phyloP scores from a whole-genome alignment of 768 basidiomycete species.

The Wakefieldia striispora region DNA sequence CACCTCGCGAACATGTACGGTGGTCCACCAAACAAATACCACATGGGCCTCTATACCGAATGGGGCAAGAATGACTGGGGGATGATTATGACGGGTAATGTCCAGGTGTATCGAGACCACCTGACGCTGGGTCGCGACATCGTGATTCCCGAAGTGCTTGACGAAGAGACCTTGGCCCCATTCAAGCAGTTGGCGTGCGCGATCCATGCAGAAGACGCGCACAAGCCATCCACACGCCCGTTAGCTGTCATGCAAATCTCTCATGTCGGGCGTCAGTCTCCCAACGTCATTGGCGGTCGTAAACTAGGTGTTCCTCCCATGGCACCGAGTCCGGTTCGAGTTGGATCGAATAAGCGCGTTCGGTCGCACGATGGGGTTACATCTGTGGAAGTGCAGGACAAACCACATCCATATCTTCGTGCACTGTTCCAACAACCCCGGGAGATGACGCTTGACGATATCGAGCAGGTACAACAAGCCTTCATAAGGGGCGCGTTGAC shows the following conservation, averaged over 20 bases:
- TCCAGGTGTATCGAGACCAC: constrained; percentile 64
- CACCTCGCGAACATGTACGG: constrained; percentile 65
- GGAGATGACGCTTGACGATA: constrained; percentile 57
- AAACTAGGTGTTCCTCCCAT: constrained; percentile 55
- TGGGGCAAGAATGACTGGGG: constrained; percentile 85
- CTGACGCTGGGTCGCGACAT: constrained; percentile 73
- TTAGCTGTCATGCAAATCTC: constrained; percentile 81
- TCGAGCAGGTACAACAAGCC: constrained; percentile 53
- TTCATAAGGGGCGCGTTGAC: constrained; percentile 70
- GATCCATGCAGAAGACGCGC: constrained; percentile 42
- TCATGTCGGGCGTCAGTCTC: constrained; percentile 82
- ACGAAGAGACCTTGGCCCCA: constrained; percentile 43
- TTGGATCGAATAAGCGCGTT: constrained; percentile 35
- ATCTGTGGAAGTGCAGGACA: constrained; percentile 6
- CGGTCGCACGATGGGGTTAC: constrained; percentile 4
- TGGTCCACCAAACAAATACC: constrained; percentile 67
- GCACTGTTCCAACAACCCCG: constrained; percentile 64
- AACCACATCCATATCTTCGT: constrained; percentile 28
- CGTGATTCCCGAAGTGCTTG: constrained; percentile 48
- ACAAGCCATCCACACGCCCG: constrained; percentile 6
- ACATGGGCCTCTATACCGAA: constrained; percentile 62
- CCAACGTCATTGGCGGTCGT: constrained; percentile 71
- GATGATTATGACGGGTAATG: constrained; percentile 85
- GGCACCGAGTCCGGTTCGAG: constrained; percentile 64
- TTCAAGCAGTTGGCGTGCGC: constrained; percentile 49